Percentiles rank a stretch among this genome's conserved stretches.
phyloP scores from a whole-genome alignment of 148 eudicot genomes.

The Camellia japonica region DNA sequence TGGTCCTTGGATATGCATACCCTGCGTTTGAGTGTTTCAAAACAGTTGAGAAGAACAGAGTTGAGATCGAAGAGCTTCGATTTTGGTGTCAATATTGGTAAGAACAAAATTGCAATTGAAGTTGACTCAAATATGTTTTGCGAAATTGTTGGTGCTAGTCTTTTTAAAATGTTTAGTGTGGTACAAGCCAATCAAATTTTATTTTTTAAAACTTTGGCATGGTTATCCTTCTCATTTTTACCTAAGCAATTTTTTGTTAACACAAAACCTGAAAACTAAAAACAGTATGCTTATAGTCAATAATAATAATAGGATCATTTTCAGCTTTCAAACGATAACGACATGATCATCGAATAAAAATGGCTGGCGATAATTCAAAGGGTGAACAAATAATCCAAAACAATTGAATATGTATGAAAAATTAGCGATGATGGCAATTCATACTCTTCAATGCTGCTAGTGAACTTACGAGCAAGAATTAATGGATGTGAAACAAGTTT shows the following conservation, averaged over 20 bases:
- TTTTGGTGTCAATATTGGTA: constrained; percentile 99
- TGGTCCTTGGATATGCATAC: constrained; percentile 85
- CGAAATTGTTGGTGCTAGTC: background rate
- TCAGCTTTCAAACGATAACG: background rate
- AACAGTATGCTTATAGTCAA: background rate
- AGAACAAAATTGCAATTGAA: background rate
- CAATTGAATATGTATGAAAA: no score
- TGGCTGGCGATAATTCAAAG: no score
- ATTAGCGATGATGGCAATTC: no score
- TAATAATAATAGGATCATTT: background rate
- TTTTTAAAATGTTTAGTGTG: background rate
- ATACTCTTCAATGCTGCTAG: no score
- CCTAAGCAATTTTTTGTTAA: background rate
- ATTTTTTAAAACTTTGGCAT: background rate
- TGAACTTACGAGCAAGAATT: no score
- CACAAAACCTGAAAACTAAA: background rate
- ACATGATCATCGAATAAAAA: background rate
- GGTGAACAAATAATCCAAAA: no score
- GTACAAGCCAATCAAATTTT: background rate
- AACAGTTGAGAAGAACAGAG: constrained; percentile 71
- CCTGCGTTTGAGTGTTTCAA: constrained; percentile 96
- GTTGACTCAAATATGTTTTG: background rate
- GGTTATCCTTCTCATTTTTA: background rate
- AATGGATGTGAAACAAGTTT: no score
- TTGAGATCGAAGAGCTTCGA: constrained; percentile 69